Base-by-base conservation (phyloP, 805 yeast species). In the Monosporozyma unispora region DNA sequence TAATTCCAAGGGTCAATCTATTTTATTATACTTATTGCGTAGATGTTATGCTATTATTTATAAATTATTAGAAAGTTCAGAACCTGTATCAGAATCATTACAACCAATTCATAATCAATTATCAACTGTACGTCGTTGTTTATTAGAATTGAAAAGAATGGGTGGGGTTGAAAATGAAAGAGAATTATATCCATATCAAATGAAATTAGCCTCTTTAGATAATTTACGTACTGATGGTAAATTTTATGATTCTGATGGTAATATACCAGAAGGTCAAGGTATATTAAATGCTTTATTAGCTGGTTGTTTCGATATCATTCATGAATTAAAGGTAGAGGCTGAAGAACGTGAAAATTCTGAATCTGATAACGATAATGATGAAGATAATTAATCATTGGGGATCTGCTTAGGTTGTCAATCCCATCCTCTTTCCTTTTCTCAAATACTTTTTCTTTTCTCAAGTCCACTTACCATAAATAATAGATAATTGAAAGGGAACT, bases 241-340 rank as follows among this genome's bases (percentile, higher is more conserved):
- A 70, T 93, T 93, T 60, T 65, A 64, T 53, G 80, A 85, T 61
- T 84, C 88, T 44, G 87, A 86, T 53, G 87, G 81, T 47, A 86
- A 87, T 54, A 84, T 93, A 41, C 99, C 99, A 2, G 98, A 93
- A 64, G 99, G 99, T 11, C 99, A 93, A 68, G 99, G 97, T 5
- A 81, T 95, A n/a, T 73, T 93, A 54, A 89, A 82, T 65, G 96
- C 96, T 0, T 70, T 91, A 50, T 72, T 91, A 46, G 93, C 96
- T 3, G 97, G 90, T 64, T 91, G 98, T 66, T 93, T 88, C 64
- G 99, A 93, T 66, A 84, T 91, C 51, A 75, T 87, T 44, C 93
- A 91, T 62, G 99, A 93, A 70, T 73, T 93, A 65, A 85, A 88
- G 62, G 82, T 87, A 33, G 96, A 89, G 62, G 77, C 85, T 47